These are phyloP conservation scores for Blakeslea trispora DNA, from an alignment of 371 early-diverging fungal species.

Conservation along the genomic window DNA sequence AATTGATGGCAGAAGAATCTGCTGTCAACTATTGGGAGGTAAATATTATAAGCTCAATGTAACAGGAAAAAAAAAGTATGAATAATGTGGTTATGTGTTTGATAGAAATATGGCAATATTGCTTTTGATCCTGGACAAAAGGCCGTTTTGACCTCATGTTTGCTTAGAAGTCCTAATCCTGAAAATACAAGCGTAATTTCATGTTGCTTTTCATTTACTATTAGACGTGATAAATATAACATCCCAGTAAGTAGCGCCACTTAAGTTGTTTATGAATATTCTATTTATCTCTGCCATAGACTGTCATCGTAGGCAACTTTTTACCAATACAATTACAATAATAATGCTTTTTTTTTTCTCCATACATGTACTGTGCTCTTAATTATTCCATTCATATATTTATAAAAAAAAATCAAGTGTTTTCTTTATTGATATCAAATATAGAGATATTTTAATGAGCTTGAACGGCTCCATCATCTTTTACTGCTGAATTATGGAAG, in stretches of 20 bases:
- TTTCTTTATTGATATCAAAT: no score
- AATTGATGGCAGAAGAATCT: slow-evolving; percentile 88
- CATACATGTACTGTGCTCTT: no score
- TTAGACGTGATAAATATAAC: slow-evolving; percentile 88
- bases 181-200: slow-evolving; percentile 58
- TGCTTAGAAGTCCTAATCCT: slow-evolving; percentile 60
- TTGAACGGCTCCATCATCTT: no score
- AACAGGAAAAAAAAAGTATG: background rate
- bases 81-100: background rate
- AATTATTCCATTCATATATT: no score
- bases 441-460: no score
- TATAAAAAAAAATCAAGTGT: no score
- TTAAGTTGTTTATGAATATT: no score
- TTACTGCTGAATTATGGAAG: no score
- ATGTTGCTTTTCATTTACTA: slow-evolving; percentile 93
- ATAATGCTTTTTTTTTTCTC: no score
- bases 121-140: slow-evolving; percentile 95
- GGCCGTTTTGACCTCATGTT: slow-evolving; percentile 89
- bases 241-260: slow-evolving; percentile 54
- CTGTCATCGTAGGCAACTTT: no score
- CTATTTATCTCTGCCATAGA: no score
- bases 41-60: slow-evolving; percentile 4
- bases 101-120: slow-evolving; percentile 90
- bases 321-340: no score
- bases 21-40: slow-evolving; percentile 86